Evolutionary conservation across 208 protist genomes (phyloP), one percentile per base, ranked within the genome.

Genomic region (Leishmania gerbilli): DNA sequence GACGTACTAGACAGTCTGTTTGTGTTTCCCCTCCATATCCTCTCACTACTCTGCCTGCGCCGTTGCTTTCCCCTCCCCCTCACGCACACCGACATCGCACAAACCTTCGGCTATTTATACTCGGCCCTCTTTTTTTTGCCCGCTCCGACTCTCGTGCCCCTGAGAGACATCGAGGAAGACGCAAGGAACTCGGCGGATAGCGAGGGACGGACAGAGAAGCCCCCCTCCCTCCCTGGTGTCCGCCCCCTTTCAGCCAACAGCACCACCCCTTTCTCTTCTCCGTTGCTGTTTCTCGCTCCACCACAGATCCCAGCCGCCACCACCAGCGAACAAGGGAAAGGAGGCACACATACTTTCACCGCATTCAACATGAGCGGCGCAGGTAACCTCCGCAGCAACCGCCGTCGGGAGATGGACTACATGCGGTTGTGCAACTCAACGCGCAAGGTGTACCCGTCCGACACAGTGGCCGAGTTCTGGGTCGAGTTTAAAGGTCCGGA

Each of bases 391-490:
- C 84, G 85, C 31, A 93, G 79, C 71, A 78, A 55, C 74, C 91
- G 91, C 27, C 91, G 97, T 69, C 94, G 90, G 62, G 97, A 99
- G 74, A 98, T 99, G 89, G 98, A 99, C 84, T 90, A 99, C 55
- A 99, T 99, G 93, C 99, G 99, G 60, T 95, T 99, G 88, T 99
- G 99, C 96, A 99, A 95, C 77, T 95, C 99, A 56, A 92, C 98
- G 65, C 93, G 98, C 62, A 95, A 98, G 42, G 92, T 94, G n/a
- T 95, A 99, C 75, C 90, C 94, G n/a, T 95, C 96, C 6, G 97
- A 99, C 76, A 95, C 78, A 31, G 93, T 98, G 58, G 85, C 89
- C 4, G 97, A 99, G 86, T 99, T 99, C 79, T 98, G 92, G 90
- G 97, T 99, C n/a, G 98, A 98, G 84, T 99, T 99, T 81, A 19